Percentiles rank a stretch among this genome's conserved stretches.
These are phyloP conservation scores for Aspergillus sp. DNA, from an alignment of 2,329 filamentous ascomycete genomes.

Conservation along the genomic window DNA sequence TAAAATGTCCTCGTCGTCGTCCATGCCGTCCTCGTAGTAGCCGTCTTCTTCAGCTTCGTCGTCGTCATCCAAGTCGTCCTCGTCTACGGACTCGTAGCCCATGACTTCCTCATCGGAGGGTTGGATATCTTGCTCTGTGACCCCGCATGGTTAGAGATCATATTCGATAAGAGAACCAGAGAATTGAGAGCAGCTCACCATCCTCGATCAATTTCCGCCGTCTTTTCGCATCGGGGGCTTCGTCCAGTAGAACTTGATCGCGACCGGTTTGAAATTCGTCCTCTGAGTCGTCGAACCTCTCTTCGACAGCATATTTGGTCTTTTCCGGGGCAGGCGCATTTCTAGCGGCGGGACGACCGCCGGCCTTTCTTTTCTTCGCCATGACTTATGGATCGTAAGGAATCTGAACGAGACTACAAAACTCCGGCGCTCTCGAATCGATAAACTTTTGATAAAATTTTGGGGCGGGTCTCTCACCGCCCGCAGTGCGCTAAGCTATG, in stretches of 20 bases:
- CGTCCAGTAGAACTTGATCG: conserved; percentile 83
- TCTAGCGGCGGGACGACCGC: conserved; percentile 45
- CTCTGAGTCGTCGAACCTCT: conserved; percentile 89
- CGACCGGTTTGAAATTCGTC: conserved; percentile 88
- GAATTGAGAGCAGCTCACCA: conserved; percentile 38
- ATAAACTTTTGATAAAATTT: conserved; percentile 35
- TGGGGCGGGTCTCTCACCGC: conserved; percentile 34
- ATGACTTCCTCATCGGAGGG: conserved; percentile 64
- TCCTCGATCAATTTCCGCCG: conserved; percentile 70
- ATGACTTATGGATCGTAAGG: conserved; percentile 31
- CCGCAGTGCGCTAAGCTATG: conserved; percentile 18
- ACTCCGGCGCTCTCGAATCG: conserved; percentile 6
- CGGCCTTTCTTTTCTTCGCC: conserved; percentile 68
- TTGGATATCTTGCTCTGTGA: conserved; percentile 56
- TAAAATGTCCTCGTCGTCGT: conserved; percentile 29
- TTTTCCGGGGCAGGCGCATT: conserved; percentile 28
- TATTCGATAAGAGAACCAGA: background rate
- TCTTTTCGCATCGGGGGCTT: conserved; percentile 75
- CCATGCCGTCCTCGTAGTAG: conserved; percentile 45
- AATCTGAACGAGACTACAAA: conserved; percentile 2
- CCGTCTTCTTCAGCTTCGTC: conserved; percentile 41
- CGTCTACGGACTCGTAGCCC: conserved; percentile 49
- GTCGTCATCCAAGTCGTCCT: conserved; percentile 45
- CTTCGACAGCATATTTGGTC: conserved; percentile 44
- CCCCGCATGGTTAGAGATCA: conserved; percentile 16